Percentiles rank a stretch among this genome's conserved stretches.
phyloP scores from a whole-genome alignment of 1,139 yeast species.

The Petasospora rhodanensis region DNA sequence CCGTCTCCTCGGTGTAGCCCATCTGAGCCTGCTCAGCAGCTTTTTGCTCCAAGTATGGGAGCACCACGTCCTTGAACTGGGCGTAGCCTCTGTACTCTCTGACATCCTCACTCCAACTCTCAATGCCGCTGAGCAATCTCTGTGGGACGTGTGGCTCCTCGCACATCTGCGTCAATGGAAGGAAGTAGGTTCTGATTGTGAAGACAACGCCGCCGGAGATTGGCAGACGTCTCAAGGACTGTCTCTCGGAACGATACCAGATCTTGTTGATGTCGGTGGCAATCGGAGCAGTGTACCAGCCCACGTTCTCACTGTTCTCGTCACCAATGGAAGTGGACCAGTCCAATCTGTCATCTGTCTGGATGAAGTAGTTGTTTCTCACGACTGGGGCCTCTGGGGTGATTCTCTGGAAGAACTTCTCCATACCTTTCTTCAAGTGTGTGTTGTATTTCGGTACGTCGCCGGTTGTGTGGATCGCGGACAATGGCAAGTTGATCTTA shows the following conservation, averaged over 20 bases:
- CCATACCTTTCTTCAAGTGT: slow-evolving; percentile 59
- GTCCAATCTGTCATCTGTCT: slow-evolving; percentile 56
- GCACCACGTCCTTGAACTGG: slow-evolving; percentile 46
- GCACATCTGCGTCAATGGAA: slow-evolving; percentile 48
- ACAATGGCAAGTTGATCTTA: slow-evolving; percentile 48
- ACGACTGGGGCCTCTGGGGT: slow-evolving; percentile 55
- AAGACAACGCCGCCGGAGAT: slow-evolving; percentile 53
- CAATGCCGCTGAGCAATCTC: slow-evolving; percentile 51
- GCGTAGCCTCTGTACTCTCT: slow-evolving; percentile 54
- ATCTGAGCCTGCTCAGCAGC: slow-evolving; percentile 47
- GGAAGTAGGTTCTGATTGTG: slow-evolving; percentile 59
- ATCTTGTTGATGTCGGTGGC: slow-evolving; percentile 43
- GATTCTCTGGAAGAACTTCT: slow-evolving; percentile 53
- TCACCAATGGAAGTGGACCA: slow-evolving; percentile 64
- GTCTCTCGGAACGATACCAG: slow-evolving; percentile 61
- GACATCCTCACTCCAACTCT: slow-evolving; percentile 57
- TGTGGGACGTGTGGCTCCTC: slow-evolving; percentile 59
- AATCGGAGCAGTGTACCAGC: slow-evolving; percentile 53
- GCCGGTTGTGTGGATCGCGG: slow-evolving; percentile 56
- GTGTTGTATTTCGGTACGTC: slow-evolving; percentile 62
- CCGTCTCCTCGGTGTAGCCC: slow-evolving; percentile 34
- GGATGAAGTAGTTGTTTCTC: slow-evolving; percentile 62
- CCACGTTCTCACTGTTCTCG: slow-evolving; percentile 46
- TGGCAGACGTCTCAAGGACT: slow-evolving; percentile 62
- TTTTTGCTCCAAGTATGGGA: slow-evolving; percentile 49